Base-by-base conservation (phyloP, 345 rosid genomes). In the Populus nigra region DNA sequence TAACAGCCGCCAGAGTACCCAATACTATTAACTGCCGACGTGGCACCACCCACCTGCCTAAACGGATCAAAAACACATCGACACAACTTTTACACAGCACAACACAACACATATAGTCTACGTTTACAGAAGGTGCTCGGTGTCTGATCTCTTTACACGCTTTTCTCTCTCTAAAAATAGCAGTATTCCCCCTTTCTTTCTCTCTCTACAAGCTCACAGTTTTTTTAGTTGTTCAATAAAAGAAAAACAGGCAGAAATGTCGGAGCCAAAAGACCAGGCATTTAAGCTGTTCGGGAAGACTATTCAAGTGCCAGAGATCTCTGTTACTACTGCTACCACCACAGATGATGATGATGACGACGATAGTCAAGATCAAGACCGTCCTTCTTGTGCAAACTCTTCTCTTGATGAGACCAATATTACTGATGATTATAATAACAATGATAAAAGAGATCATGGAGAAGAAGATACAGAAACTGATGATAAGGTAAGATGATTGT, bases 281-380 rank as follows among this genome's bases (percentile, higher is more conserved):
- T 90, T 94, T 85, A 94, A 94, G 88, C 89, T 94, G 13, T 94
- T 94, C 71, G 98, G 98, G 61, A 88, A 87, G 86, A 92, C 91
- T 84, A 94, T 94, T 84, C 90, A 92, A 76, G 81, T 92, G 80
- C 89, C 88, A 50, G 96, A 89, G 80, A 79, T 84, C 57, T 85
- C 79, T 73, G 76, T 41, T 41, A 22, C 50, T 15, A 62, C 12
- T 6, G 38, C 39, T n/a, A 8, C 69, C 2, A 13, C 35, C 12
- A n/a, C 41, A 66, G 71, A 45, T 62, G 76, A 23, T 31, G 67
- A 4, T 33, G 75, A 47, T 57, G 88, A 81, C 55, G 81, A 80
- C 45, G 82, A 71, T 70, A 16, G 72, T 76, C 88, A 84, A 76
- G 79, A 83, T 76, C 89, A 86, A 74, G 85, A 73, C 74, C 85